Evolutionary conservation across 257 asterid species (phyloP), one percentile per base, ranked within the genome.

Genomic region (Lavandula angustifolia): DNA sequence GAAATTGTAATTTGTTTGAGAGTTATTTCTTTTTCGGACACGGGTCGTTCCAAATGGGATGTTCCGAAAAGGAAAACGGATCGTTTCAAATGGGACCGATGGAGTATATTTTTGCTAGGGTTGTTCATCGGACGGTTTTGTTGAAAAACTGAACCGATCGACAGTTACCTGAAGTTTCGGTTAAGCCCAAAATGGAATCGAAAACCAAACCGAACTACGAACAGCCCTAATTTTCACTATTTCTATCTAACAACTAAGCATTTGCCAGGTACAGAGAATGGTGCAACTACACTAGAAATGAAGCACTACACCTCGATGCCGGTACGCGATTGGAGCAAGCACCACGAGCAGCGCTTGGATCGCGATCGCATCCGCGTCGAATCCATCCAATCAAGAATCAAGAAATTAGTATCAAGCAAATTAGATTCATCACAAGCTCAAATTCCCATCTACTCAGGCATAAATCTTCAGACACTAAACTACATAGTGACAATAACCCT

Each of bases 201-300:
- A 22, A 22, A 22, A 22, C 27, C 27, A 2, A 22, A 22, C 1
- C 27, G 27, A 22, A 22, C 2, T 22, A 22, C 2, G 27, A 22
- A 22, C 27, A 22, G 27, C 27, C 27, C 27, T 22, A 22, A 2
- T 22, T 22, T 22, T 22, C 2, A 22, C 27, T 22, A 22, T 22
- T 22, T 22, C 27, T 22, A 22, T 22, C 27, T 22, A 22, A 22
- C 27, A 22, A 22, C 27, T 22, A 22, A 22, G 27, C 2, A 49
- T 29, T 13, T 18, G 18, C 11, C 84, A 88, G 95, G 92, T 56
- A 76, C 75, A 68, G 78, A 79, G 54, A 84, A 81, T 54, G 85
- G 92, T 6, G 95, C 83, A 75, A 80, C 81, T 18, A 62, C 83
- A 70, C 42, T 92, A 74, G 95, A 92, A 75, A 83, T 92, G 91